Conservation (phyloP, 2,329 filamentous ascomycete genomes). For the Sporothrix pseudoabietina region DNA sequence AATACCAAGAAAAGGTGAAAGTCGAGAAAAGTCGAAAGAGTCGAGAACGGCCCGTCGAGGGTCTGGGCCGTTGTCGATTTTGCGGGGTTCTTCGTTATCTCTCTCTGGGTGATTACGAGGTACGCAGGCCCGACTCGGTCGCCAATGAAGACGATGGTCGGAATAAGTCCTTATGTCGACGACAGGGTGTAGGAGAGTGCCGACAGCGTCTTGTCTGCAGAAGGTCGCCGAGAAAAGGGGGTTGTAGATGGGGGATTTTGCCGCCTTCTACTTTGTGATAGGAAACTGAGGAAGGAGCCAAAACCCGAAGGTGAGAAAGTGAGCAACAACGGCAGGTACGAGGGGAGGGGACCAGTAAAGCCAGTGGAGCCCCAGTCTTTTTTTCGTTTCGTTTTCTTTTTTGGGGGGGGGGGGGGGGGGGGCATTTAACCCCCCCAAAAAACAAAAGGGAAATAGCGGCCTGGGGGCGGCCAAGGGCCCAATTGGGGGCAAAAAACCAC, state of each 20-base stretch:
- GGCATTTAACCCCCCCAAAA: too few relatives aligned
- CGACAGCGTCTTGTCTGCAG: not conserved
- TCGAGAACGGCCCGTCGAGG: not conserved
- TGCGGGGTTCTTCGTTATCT: slow-evolving; percentile 10
- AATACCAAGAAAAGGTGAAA: not conserved
- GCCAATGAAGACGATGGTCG: not conserved
- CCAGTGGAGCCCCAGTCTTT: slow-evolving; percentile 15
- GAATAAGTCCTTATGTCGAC: not conserved
- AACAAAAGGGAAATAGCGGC: too few relatives aligned
- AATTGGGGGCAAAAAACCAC: too few relatives aligned
- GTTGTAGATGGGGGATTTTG: not conserved
- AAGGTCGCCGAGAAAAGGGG: not conserved
- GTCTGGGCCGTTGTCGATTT: not conserved
- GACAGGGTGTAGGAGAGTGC: not conserved
- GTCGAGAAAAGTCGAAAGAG: not conserved
- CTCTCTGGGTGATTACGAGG: not conserved
- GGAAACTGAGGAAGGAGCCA: slow-evolving; percentile 1
- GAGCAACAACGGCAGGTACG: slow-evolving; percentile 15
- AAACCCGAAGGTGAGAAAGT: slow-evolving; percentile 4
- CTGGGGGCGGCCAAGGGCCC: too few relatives aligned
- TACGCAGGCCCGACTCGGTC: not conserved
- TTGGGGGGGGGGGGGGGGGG: too few relatives aligned
- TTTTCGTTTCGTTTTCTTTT: not conserved
- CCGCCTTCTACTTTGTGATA: not conserved
- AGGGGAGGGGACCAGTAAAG: slow-evolving; percentile 5